Evolutionary conservation across 768 basidiomycete species (phyloP).

Genomic region (Suillus subluteus): DNA sequence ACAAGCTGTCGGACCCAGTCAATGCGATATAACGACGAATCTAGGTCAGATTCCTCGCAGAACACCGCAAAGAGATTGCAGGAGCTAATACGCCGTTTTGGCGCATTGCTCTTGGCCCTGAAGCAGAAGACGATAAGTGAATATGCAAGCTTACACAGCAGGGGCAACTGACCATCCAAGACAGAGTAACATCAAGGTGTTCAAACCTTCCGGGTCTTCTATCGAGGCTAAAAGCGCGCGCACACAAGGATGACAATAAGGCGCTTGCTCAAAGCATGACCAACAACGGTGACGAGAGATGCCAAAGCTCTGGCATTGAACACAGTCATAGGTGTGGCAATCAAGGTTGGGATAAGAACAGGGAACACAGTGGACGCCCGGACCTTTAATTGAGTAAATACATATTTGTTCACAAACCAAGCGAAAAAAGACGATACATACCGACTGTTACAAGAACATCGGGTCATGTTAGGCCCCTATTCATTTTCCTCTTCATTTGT

Average conservation of each 20-base stretch:
- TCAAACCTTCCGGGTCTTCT: constrained; percentile 84
- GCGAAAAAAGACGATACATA: constrained; percentile 43
- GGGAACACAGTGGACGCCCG: constrained; percentile 97
- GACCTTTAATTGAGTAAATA: constrained; percentile 53
- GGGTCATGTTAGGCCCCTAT: too few relatives aligned
- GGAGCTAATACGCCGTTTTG: constrained; percentile 74
- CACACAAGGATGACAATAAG: constrained; percentile 74
- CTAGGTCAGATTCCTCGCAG: constrained; percentile 82
- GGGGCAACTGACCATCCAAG: constrained; percentile 74
- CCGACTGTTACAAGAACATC: too few relatives aligned
- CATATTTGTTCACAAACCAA: background rate
- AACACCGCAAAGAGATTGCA: constrained; percentile 80
- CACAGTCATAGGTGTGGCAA: constrained; percentile 85
- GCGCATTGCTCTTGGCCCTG: constrained; percentile 81
- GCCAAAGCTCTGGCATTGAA: constrained; percentile 94
- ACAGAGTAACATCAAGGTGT: constrained; percentile 85
- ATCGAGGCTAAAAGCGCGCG: constrained; percentile 78
- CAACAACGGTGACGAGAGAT: constrained; percentile 92
- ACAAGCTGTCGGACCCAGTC: constrained; percentile 96
- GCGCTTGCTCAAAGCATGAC: constrained; percentile 84
- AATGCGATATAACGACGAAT: constrained; percentile 82
- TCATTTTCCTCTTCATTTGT: too few relatives aligned
- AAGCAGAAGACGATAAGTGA: background rate
- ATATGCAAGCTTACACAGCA: background rate
- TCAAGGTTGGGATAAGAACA: constrained; percentile 91